Percentiles rank a stretch among this genome's conserved stretches.
phyloP scores from a whole-genome alignment of 2,329 filamentous ascomycete genomes.

The Fusarium sp. region DNA sequence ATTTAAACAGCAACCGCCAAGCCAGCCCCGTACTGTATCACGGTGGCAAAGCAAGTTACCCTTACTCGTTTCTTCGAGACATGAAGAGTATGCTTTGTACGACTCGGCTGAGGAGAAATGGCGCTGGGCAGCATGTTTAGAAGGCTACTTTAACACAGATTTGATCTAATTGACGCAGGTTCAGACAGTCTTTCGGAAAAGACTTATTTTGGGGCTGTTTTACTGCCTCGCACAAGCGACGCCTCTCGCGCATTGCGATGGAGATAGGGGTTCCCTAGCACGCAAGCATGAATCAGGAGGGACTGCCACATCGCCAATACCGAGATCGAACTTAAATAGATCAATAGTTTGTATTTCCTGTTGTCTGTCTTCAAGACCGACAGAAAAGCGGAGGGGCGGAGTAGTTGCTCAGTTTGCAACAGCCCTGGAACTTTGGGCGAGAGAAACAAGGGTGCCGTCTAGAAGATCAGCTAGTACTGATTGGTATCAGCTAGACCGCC shows the following conservation, averaged over 20 bases:
- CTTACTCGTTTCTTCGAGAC: neutral
- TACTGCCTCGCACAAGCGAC: slow-evolving; percentile 18
- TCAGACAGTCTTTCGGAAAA: neutral
- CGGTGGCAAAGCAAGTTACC: neutral
- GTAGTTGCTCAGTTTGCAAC: slow-evolving; percentile 2
- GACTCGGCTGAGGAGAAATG: slow-evolving; percentile 19
- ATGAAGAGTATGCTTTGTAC: neutral
- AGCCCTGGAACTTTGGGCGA: slow-evolving; percentile 23
- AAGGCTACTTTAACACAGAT: neutral
- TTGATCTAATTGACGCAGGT: slow-evolving; percentile 11
- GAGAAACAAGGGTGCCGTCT: slow-evolving; percentile 9
- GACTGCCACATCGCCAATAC: slow-evolving; percentile 1
- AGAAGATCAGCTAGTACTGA: slow-evolving; percentile 17
- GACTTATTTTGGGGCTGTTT: slow-evolving; percentile 13
- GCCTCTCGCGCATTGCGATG: slow-evolving; percentile 5
- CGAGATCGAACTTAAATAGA: slow-evolving; percentile 13
- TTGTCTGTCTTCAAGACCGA: neutral
- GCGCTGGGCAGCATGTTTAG: neutral
- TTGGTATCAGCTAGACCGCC: slow-evolving; percentile 1
- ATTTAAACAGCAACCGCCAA: neutral
- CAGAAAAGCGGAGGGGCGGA: slow-evolving; percentile 14
- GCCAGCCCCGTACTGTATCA: neutral
- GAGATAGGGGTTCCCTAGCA: slow-evolving; percentile 4
- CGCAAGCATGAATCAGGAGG: slow-evolving; percentile 13
- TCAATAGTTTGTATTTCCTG: neutral